Evolutionary conservation across 2,329 filamentous ascomycete species (phyloP).

Genomic region (Falciphora oryzae): DNA sequence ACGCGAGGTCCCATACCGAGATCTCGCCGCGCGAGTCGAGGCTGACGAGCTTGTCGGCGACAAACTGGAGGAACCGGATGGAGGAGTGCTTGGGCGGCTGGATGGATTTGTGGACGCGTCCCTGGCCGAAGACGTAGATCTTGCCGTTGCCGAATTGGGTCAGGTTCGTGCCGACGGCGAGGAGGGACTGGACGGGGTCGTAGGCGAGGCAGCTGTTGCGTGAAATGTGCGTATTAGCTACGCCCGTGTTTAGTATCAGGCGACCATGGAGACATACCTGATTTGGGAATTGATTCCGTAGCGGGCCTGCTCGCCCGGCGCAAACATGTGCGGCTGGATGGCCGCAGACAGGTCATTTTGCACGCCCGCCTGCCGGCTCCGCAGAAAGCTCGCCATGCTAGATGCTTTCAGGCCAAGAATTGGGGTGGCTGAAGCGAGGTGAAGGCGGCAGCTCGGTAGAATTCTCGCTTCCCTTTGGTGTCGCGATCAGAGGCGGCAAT

Average conservation of each 20-base stretch:
- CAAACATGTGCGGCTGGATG: constrained; percentile 71
- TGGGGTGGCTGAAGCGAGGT: not conserved
- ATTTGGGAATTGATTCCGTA: constrained; percentile 78
- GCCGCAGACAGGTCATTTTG: constrained; percentile 84
- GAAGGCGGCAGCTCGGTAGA: not conserved
- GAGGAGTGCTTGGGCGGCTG: constrained; percentile 66
- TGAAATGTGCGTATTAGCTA: not conserved
- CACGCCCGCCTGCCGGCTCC: constrained; percentile 90
- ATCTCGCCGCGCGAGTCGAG: constrained; percentile 84
- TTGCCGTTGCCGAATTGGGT: constrained; percentile 79
- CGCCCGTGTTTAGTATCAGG: constrained; percentile 20
- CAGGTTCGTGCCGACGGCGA: constrained; percentile 87
- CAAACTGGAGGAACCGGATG: constrained; percentile 75
- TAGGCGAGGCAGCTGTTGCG: constrained; percentile 69
- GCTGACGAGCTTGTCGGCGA: constrained; percentile 76
- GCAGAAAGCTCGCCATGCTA: constrained; percentile 77
- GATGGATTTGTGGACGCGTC: constrained; percentile 71
- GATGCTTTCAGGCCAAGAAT: not conserved
- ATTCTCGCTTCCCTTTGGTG: not conserved
- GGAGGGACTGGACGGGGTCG: constrained; percentile 86
- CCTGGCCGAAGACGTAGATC: constrained; percentile 83
- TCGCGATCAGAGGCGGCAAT: too few relatives aligned
- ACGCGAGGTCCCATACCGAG: constrained; percentile 73
- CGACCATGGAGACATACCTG: constrained; percentile 35
- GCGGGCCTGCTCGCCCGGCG: constrained; percentile 74